Evolutionary conservation across 805 yeast genomes (phyloP).

Genomic region (Zygotorulaspora florentina): DNA sequence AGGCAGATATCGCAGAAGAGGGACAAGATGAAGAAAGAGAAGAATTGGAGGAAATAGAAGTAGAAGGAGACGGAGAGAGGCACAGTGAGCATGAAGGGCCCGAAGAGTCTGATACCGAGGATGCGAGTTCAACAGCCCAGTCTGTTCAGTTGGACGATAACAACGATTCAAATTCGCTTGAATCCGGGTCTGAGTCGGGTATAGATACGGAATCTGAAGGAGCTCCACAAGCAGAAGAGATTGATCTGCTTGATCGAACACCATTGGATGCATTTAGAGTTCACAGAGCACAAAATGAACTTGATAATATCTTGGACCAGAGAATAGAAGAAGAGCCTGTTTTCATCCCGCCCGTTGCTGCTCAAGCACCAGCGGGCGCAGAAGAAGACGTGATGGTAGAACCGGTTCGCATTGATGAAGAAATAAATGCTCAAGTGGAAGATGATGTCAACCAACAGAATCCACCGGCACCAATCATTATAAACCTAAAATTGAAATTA

Average conservation of each 20-base stretch:
- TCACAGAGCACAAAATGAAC: conserved; percentile 24
- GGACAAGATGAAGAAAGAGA: conserved; percentile 7
- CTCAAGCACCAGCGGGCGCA: conserved; percentile 14
- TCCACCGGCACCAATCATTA: conserved; percentile 26
- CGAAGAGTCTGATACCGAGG: conserved; percentile 14
- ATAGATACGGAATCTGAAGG: conserved; percentile 13
- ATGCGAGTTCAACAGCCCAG: not conserved
- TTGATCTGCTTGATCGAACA: conserved; percentile 14
- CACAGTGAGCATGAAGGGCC: conserved; percentile 11
- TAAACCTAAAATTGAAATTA: conserved; percentile 26
- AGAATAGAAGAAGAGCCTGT: conserved; percentile 10
- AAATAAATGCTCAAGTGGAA: conserved; percentile 6
- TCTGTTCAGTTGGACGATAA: conserved; percentile 6
- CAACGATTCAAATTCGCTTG: conserved; percentile 10
- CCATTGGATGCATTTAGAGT: conserved; percentile 20
- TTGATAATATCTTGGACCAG: conserved; percentile 21
- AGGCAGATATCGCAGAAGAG: conserved; percentile 22
- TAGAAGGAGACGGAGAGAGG: conserved; percentile 15
- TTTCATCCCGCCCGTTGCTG: conserved; percentile 3
- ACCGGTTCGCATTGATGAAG: conserved; percentile 5
- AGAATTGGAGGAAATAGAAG: conserved; percentile 6
- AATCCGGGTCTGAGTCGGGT: conserved; percentile 2
- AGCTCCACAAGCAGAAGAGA: conserved; percentile 14
- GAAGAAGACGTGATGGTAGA: conserved; percentile 1
- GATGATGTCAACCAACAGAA: conserved; percentile 17